Conservation (phyloP, 257 asterid species). For the Galeopsis tetrahit region DNA sequence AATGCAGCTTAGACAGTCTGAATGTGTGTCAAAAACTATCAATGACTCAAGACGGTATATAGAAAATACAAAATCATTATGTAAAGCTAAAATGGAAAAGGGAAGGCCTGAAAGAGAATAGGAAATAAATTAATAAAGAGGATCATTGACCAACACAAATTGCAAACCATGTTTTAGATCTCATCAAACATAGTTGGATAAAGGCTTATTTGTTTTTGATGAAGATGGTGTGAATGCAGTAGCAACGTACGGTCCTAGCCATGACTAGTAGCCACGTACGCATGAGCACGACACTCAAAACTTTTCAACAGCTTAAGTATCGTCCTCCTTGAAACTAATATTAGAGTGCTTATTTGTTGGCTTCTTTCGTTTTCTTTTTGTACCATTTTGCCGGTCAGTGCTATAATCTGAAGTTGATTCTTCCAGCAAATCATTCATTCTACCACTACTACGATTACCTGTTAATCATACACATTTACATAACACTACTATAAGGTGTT, state of each 20-base stretch:
- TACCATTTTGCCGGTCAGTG: too few relatives aligned
- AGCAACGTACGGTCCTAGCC: background rate
- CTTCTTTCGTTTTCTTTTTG: too few relatives aligned
- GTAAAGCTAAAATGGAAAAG: background rate
- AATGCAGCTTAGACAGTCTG: background rate
- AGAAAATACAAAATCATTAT: constrained; percentile 10
- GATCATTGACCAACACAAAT: background rate
- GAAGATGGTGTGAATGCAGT: background rate
- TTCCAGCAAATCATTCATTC: too few relatives aligned
- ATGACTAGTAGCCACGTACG: constrained; percentile 5
- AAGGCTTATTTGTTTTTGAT: background rate
- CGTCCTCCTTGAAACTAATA: background rate
- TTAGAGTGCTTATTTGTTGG: background rate
- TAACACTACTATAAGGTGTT: too few relatives aligned
- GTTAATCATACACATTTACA: too few relatives aligned
- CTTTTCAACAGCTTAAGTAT: too few relatives aligned
- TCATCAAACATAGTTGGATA: background rate
- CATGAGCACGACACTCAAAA: background rate
- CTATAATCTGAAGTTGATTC: too few relatives aligned
- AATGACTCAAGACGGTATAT: background rate
- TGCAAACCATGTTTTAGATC: background rate
- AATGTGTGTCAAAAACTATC: background rate
- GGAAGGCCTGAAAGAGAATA: background rate
- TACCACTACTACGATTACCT: too few relatives aligned
- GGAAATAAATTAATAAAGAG: background rate